Evolutionary conservation across 345 rosid species (phyloP).

Genomic region (Syzygium aromaticum): DNA sequence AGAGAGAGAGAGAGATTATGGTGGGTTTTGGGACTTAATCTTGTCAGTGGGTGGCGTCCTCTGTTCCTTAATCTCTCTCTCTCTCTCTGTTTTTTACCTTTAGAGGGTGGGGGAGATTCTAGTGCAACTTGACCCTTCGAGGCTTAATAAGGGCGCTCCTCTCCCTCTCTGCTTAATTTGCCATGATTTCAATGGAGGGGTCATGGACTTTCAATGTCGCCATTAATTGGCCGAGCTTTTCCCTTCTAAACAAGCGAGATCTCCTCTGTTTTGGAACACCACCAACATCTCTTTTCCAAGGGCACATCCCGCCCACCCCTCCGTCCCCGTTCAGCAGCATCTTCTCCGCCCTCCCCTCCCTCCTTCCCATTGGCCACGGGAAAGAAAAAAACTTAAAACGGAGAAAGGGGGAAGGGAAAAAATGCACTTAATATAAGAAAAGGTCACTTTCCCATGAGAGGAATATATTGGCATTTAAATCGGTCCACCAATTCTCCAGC

Average conservation of each 20-base stretch:
- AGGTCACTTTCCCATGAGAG: background rate
- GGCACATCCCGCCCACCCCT: background rate
- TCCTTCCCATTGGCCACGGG: background rate
- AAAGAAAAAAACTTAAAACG: background rate
- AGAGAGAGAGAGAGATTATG: constrained; percentile 3
- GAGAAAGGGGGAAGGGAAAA: too few species aligned
- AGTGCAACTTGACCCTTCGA: background rate
- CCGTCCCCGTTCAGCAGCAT: background rate
- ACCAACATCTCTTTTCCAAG: constrained; percentile 1
- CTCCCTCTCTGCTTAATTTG: background rate
- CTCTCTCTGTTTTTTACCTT: background rate
- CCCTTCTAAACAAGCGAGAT: constrained; percentile 5
- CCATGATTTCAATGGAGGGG: background rate
- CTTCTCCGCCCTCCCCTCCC: background rate
- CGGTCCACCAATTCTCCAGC: constrained; percentile 17
- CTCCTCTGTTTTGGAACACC: constrained; percentile 9
- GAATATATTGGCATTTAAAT: background rate
- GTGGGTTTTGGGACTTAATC: background rate
- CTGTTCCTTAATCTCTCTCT: background rate
- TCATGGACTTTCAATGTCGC: background rate
- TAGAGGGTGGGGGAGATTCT: background rate
- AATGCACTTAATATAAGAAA: background rate
- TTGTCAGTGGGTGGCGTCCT: background rate
- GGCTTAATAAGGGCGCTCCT: background rate
- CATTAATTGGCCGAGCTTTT: constrained; percentile 1